These are phyloP conservation scores for Diutina rugosa DNA, from an alignment of 1,139 yeast genomes.

Conservation along the genomic window DNA sequence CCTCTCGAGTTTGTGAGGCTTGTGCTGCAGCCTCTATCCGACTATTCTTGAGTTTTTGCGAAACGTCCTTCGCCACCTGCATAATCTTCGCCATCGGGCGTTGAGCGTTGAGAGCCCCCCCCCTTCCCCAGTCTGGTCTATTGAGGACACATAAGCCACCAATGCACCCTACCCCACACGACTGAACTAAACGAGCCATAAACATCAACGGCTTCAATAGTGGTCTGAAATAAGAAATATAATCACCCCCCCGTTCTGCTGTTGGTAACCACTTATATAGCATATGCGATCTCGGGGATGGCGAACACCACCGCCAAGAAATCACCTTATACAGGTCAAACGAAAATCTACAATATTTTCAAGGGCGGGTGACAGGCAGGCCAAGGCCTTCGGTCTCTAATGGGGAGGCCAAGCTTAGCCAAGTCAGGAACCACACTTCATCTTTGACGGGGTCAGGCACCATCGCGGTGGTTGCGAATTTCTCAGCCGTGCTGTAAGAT, in stretches of 20 bases:
- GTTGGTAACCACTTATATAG: neutral
- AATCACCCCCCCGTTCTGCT: too few species aligned
- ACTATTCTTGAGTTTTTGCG: neutral
- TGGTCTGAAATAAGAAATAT: too few species aligned
- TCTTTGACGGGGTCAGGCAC: too few species aligned
- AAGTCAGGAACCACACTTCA: neutral
- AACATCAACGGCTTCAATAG: too few species aligned
- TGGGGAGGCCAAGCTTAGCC: neutral
- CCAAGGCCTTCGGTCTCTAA: neutral
- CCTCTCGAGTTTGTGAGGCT: too few species aligned
- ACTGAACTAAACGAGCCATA: neutral
- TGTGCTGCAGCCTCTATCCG: too few species aligned
- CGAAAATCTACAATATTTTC: neutral
- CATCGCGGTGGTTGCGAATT: too few species aligned
- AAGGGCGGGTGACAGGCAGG: neutral
- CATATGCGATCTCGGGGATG: neutral
- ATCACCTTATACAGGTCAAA: neutral
- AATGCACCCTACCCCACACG: neutral
- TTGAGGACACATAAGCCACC: neutral
- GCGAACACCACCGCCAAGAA: neutral
- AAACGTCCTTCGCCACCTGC: neutral
- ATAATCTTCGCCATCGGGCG: neutral
- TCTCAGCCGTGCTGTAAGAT: too few species aligned
- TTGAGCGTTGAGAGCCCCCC: neutral
- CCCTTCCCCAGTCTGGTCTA: neutral